Evolutionary conservation across 495 filamentous ascomycete genomes (phyloP), one percentile per base, ranked within the genome.

Genomic region (Bathelium albidoporum): DNA sequence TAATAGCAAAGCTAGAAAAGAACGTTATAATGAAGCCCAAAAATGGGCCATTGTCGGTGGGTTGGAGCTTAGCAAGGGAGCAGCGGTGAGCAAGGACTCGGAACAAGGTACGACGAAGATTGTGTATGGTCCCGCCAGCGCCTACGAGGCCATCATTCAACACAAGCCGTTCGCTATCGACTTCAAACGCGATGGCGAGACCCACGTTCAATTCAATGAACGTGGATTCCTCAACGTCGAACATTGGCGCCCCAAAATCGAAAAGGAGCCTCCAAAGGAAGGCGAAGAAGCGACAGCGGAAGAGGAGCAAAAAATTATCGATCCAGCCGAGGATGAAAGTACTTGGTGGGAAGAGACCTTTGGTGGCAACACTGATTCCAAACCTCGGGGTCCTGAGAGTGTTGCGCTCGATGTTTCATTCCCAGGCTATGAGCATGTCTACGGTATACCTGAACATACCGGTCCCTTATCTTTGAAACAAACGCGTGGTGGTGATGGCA

Each of bases 291-390:
- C 77, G 61, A 71, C 79, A 64, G 73, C 74, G 29, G 75, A 74
- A 24, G 68, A 76, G 7, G 75, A 77, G 32, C 76, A 79, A 63
- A 64, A 65, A 31, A 59, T 62, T 14, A 64, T 53, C 12, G 74
- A 73, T 28, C 44, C 70, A 0, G 74, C 65, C 0, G 85, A 85
- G 63, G 89, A 96, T 61, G 87, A 97, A 71, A 86, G 86, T 71
- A 96, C 90, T 4, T 96, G 91, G 89, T 98, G 94, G 95, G 94
- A 98, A 20, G 94, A 98, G 76, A 81, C 82, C 52, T 97, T 98
- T 74, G 93, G 92, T 60, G 90, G 91, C 62, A 91, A 89, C 71
- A 97, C 91, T 3, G 94, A 98, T 73, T 82, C 87, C 12, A 97
- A 97, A 74, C 95, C 94, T 26, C 84, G 84, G 69, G 87, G 87